Conservation (phyloP, 2,329 filamentous ascomycete species). For the Diaporthe humulicola region DNA sequence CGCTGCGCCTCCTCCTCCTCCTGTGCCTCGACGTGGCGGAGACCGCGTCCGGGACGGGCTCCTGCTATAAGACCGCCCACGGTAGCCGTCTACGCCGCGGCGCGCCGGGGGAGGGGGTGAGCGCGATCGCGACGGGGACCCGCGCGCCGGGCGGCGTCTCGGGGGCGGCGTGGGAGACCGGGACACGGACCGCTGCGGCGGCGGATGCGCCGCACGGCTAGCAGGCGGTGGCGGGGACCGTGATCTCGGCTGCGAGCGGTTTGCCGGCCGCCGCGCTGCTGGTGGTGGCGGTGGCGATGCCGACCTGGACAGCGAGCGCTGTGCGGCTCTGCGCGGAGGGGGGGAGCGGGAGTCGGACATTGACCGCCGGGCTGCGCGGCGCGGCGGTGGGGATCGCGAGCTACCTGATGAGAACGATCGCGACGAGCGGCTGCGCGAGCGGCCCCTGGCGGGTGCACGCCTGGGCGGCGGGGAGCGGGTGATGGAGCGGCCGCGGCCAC, state of each 20-base stretch:
- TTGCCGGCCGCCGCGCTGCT: conserved; percentile 21
- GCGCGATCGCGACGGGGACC: conserved; percentile 27
- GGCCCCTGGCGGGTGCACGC: conserved; percentile 25
- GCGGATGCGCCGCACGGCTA: background rate
- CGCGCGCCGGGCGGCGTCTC: conserved; percentile 24
- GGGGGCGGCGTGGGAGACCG: conserved; percentile 35
- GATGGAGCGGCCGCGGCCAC: conserved; percentile 34
- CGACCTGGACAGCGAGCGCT: conserved; percentile 31
- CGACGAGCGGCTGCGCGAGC: conserved; percentile 38
- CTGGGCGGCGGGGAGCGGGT: conserved; percentile 36
- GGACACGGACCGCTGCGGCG: conserved; percentile 17
- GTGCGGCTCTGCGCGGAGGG: conserved; percentile 32
- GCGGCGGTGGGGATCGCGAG: conserved; percentile 37
- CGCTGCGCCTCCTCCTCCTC: conserved; percentile 5
- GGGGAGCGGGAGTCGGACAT: conserved; percentile 36
- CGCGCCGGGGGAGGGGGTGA: conserved; percentile 33
- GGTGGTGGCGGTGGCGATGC: conserved; percentile 35
- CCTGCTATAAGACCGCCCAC: conserved; percentile 34
- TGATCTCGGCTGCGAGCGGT: conserved; percentile 24
- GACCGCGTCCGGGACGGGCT: conserved; percentile 31
- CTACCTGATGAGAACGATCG: conserved; percentile 38
- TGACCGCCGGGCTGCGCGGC: conserved; percentile 29
- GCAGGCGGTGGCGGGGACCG: conserved; percentile 31
- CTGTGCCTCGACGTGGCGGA: conserved; percentile 13
- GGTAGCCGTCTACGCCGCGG: conserved; percentile 33